These are phyloP conservation scores for Saxophila tyrrhenica DNA, from an alignment of 495 filamentous ascomycete genomes.

Conservation along the genomic window DNA sequence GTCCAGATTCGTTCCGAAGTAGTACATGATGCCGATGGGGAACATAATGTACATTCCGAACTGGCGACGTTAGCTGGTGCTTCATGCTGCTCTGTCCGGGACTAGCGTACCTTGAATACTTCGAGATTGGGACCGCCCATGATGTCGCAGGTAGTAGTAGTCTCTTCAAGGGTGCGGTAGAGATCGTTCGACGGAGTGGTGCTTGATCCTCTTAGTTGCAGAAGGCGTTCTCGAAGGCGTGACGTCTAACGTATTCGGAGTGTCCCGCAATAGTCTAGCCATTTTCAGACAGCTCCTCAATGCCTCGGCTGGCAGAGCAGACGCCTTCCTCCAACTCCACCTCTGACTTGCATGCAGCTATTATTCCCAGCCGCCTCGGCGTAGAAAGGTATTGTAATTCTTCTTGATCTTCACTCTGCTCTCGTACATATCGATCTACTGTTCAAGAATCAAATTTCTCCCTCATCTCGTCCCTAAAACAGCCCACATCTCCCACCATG, in stretches of 20 bases:
- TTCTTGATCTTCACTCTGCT: neutral
- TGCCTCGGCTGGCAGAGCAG: too few relatives aligned
- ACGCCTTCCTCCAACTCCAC: too few relatives aligned
- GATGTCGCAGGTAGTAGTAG: conserved; percentile 29
- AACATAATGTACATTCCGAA: conserved; percentile 98
- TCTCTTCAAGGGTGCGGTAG: too few relatives aligned
- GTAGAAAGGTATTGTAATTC: neutral
- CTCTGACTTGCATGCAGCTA: too few relatives aligned
- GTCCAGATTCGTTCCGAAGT: conserved; percentile 98
- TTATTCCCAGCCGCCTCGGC: too few relatives aligned
- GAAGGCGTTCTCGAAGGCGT: too few relatives aligned
- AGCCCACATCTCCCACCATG: neutral
- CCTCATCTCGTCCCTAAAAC: neutral
- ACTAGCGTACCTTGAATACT: conserved; percentile 68
- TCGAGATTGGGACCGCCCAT: conserved; percentile 88
- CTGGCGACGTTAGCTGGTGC: conserved; percentile 37
- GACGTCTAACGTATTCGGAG: too few relatives aligned
- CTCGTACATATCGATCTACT: too few relatives aligned
- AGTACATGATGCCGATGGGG: conserved; percentile 98
- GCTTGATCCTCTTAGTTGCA: neutral
- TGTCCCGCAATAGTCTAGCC: too few relatives aligned
- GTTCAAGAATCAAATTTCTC: too few relatives aligned
- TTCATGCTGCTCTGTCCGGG: neutral
- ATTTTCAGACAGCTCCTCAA: too few relatives aligned
- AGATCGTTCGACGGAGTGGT: neutral